A percentile compares a stretch with the other conserved stretches of the same genome.
phyloP scores from a whole-genome alignment of 768 basidiomycete genomes.

The Albatrellus ellisii region DNA sequence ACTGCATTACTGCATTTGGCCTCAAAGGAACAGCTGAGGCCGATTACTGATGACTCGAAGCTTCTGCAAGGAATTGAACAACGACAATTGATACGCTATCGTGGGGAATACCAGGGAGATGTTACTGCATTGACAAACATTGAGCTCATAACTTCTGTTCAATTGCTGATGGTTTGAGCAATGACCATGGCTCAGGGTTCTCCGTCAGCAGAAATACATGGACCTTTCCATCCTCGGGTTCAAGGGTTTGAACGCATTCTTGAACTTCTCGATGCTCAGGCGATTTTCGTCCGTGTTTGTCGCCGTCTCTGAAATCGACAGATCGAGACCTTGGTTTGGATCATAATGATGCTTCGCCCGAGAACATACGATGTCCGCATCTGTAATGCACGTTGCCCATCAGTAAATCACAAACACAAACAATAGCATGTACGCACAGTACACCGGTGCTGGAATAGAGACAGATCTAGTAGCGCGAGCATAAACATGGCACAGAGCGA shows the following conservation, averaged over 20 bases:
- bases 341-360: not conserved
- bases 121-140: no score
- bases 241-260: not conserved
- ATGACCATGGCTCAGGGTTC: not conserved
- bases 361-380: constrained; percentile 42
- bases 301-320: not conserved
- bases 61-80: no score
- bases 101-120: no score
- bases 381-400: constrained; percentile 23
- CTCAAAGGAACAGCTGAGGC: no score
- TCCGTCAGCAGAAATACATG: not conserved
- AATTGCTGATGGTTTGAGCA: constrained; percentile 9
- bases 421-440: constrained; percentile 35
- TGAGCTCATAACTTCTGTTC: no score
- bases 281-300: not conserved
- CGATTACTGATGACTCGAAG: no score
- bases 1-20: no score
- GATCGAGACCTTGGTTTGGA: not conserved
- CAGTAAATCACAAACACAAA: not conserved
- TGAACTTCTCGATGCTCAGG: not conserved
- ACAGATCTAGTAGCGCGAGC: constrained; percentile 72
- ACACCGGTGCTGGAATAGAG: constrained; percentile 71
- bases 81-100: no score
- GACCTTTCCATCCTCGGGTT: not conserved
- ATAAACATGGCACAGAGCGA: constrained; percentile 68